Evolutionary conservation across 2,329 filamentous ascomycete species (phyloP), one percentile per base, ranked within the genome.

Genomic region (Botrytis fabae): DNA sequence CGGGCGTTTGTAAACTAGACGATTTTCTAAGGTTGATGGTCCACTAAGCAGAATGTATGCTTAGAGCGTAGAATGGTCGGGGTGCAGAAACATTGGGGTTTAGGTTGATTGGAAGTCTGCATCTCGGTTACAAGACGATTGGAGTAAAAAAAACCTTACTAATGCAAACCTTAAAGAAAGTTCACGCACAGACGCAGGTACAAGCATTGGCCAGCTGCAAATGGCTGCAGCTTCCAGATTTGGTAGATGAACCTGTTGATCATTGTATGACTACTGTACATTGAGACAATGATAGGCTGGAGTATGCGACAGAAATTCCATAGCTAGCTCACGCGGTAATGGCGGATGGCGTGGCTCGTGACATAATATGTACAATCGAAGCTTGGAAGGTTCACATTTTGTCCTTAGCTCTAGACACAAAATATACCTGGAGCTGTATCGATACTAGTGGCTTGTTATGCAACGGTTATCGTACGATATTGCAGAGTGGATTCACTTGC

Each of bases 381-480:
- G 51, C 51, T 57, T 57, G n/a, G 51, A 57, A 57, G 51, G 51
- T 57, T 57, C 51, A 57, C 51, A 28, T 57, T 57, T 57, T 57
- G 51, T 57, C n/a, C 51, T 32, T 57, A 57, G 51, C 51, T 57
- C 51, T 57, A 16, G n/a, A 28, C 51, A 57, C n/a, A 57, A 28
- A 28, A 57, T 57, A 8, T 32, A 28, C 14, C n/a, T 57, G n/a
- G 25, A 28, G 51, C 51, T 57, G 12, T 16, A 32, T 32, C 28
- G 51, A 57, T 32, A 32, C 51, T 57, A 57, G 51, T 57, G 28
- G n/a, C n/a, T 57, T 28, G n/a, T 18, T 57, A 57, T 57, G 16
- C n/a, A 57, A 57, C n/a, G 51, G n/a, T 28, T 28, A 28, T 57
- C 51, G 51, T 28, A 57, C n/a, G n/a, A 57, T 57, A 7, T 28